phyloP scores from a whole-genome alignment of 2,329 filamentous ascomycete genomes.

The Sarocladium brachiariae region DNA sequence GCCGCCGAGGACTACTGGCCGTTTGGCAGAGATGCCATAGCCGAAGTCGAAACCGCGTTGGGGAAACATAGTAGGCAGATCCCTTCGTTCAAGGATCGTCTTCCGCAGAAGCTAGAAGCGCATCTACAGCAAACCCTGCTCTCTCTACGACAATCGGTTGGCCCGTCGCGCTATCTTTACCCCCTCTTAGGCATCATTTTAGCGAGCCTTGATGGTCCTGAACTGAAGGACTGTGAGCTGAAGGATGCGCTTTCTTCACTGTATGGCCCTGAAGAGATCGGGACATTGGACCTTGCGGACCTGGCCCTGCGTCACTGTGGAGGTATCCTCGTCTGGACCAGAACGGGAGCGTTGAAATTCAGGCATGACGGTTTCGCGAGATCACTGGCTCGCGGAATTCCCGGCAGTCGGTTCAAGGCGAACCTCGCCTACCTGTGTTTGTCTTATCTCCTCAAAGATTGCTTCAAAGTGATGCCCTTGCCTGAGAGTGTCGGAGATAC shows the following conservation, averaged over 20 bases:
- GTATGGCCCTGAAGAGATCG: neutral
- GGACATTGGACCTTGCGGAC: neutral
- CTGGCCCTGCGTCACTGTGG: neutral
- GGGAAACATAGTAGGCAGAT: neutral
- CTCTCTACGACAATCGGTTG: neutral
- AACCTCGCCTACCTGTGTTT: slow-evolving; percentile 6
- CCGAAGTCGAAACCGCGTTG: neutral
- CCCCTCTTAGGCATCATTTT: neutral
- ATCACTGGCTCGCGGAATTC: neutral
- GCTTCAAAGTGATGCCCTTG: neutral
- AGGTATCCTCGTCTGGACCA: neutral
- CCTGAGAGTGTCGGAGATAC: neutral
- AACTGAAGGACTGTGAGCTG: neutral
- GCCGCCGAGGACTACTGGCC: neutral
- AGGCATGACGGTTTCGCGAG: neutral
- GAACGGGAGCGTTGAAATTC: neutral
- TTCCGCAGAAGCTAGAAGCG: neutral
- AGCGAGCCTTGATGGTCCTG: neutral
- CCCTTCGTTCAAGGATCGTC: neutral
- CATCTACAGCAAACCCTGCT: neutral
- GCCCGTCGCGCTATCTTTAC: neutral
- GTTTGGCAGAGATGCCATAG: neutral
- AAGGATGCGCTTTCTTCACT: slow-evolving; percentile 1
- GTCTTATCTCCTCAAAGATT: slow-evolving; percentile 10
- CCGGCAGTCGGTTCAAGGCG: neutral